Evolutionary conservation across 495 filamentous ascomycete genomes (phyloP), one percentile per base, ranked within the genome.

Genomic region (Hypoxylon perforatum): DNA sequence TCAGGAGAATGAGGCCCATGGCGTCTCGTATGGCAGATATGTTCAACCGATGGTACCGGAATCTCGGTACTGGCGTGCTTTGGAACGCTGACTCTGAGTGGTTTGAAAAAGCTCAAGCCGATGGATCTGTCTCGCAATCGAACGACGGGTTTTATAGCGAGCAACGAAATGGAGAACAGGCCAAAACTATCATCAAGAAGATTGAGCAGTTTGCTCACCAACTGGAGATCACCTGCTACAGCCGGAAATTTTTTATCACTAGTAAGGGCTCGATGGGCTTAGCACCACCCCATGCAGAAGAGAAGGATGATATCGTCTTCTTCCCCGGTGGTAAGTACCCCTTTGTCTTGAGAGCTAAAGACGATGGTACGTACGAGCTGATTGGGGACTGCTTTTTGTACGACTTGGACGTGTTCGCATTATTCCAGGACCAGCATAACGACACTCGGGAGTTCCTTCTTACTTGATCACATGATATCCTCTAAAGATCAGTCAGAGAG

Each of bases 361-460:
- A 23, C 1, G 12, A 65, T 12, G 55, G 28, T 10, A 65, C 63
- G 8, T 53, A 55, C 49, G 50, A 65, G 18, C 18, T 65, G 15
- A 25, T 65, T 4, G 63, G 63, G 10, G 63, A 60, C 19, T 65
- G 63, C 14, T 65, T 65, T 45, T 42, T 65, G 6, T 60, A 65
- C 4, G 63, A 65, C 25, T 10, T 65, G 3, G 63, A 65, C 22
- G 63, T 65, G 22, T 65, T 65, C 22, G 33, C 48, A 19, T 33
- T 65, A 9, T 44, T 54, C 5, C 49, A 59, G 6, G 47, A 51
- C 36, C 11, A 45, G 25, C 10, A 12, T 5, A 19, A 21, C 4
- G 46, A 18, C 5, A 57, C 61, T 19, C 44, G 10, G 25, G 36
- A 64, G 38, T 64, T 57, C 25, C 42, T 52, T 30, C 45, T 64